phyloP scores from a whole-genome alignment of 179 eudicot genomes.

The Amaranthus tricolor region DNA sequence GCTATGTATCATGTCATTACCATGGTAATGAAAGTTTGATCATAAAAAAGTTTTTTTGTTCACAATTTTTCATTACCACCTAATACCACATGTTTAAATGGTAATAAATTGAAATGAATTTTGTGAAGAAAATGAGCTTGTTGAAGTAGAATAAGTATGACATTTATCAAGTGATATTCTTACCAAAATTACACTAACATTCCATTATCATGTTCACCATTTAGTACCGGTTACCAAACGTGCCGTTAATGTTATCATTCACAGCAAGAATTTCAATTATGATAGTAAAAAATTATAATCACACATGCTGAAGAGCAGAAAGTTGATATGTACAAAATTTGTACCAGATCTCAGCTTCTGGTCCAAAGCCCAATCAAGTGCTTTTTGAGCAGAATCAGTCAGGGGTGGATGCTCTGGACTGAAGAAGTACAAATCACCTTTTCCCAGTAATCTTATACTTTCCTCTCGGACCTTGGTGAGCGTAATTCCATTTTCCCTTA shows the following conservation, averaged over 20 bases:
- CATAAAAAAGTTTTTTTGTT: too few relatives aligned
- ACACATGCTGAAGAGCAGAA: slow-evolving; percentile 7
- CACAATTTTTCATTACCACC: too few relatives aligned
- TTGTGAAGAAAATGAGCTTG: too few relatives aligned
- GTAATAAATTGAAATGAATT: too few relatives aligned
- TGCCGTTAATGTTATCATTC: neutral
- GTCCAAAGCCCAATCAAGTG: slow-evolving; percentile 76
- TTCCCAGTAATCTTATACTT: slow-evolving; percentile 51
- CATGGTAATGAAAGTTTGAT: too few relatives aligned
- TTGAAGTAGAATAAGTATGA: too few relatives aligned
- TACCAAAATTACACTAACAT: too few relatives aligned
- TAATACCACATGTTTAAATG: too few relatives aligned
- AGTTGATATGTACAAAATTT: neutral
- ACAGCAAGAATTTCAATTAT: neutral
- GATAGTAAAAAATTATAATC: neutral
- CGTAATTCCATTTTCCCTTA: slow-evolving; percentile 71
- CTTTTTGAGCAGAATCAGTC: slow-evolving; percentile 77
- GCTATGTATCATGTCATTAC: too few relatives aligned
- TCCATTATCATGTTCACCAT: too few relatives aligned
- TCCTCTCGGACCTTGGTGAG: slow-evolving; percentile 69
- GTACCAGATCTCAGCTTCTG: slow-evolving; percentile 75
- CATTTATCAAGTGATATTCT: too few relatives aligned
- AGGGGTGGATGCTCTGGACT: slow-evolving; percentile 76
- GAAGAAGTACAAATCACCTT: slow-evolving; percentile 44
- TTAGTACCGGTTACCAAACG: too few relatives aligned